Evolutionary conservation across 306 rosid species (phyloP).

Genomic region (Oxytropis ochrocephala): DNA sequence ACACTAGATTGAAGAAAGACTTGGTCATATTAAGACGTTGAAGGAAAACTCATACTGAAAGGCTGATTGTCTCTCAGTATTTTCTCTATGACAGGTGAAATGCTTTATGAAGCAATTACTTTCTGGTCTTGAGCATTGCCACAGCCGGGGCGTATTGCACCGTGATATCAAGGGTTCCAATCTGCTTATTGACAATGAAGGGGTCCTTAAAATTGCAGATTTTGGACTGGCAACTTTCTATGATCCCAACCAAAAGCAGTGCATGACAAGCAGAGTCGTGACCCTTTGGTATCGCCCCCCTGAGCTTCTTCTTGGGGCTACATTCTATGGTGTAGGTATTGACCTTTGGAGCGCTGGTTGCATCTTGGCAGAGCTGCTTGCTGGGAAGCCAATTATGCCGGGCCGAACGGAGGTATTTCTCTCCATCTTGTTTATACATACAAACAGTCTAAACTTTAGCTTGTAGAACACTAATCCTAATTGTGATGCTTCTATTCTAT

Average conservation of each 20-base stretch:
- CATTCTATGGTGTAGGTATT: conserved; percentile 64
- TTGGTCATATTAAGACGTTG: not conserved
- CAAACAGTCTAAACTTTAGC: conserved; percentile 8
- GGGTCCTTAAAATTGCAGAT: conserved; percentile 92
- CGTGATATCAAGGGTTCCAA: conserved; percentile 99
- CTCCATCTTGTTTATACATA: conserved; percentile 22
- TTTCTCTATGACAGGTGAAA: conserved; percentile 67
- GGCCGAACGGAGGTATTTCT: conserved; percentile 92
- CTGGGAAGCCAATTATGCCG: conserved; percentile 98
- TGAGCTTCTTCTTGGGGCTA: conserved; percentile 96
- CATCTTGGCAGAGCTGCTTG: conserved; percentile 94
- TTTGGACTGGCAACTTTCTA: conserved; percentile 83
- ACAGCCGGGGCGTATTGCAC: conserved; percentile 82
- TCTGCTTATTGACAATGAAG: conserved; percentile 82
- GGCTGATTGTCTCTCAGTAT: conserved; percentile 40
- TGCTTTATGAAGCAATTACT: conserved; percentile 94
- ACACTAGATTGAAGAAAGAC: not conserved
- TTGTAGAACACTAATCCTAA: not conserved
- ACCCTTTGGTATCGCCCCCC: conserved; percentile 99
- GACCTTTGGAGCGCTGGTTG: conserved; percentile 99
- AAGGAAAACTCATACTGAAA: conserved; percentile 21
- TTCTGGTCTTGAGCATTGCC: conserved; percentile 98
- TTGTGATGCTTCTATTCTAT: conserved; percentile 6
- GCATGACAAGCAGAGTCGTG: conserved; percentile 95
- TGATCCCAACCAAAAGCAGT: conserved; percentile 59